Conservation (phyloP, 345 rosid species). For the Reutealis trisperma region DNA sequence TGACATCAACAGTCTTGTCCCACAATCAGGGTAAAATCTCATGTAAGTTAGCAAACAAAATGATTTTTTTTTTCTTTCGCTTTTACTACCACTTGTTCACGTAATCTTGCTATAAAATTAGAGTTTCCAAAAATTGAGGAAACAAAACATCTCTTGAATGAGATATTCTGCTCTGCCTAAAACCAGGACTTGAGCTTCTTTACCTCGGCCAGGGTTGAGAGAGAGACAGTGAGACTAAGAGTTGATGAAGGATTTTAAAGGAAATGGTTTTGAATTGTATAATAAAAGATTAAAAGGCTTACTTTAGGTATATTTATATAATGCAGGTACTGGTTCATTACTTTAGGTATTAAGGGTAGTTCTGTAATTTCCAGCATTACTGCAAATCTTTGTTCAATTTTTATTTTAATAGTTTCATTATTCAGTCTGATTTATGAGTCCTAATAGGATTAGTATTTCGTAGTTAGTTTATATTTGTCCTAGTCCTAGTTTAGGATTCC, state of each 20-base stretch:
- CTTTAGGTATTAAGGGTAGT: too few species aligned
- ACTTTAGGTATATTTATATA: too few species aligned
- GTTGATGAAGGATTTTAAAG: background rate
- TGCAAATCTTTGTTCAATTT: too few species aligned
- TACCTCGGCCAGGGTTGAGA: background rate
- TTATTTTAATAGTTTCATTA: too few species aligned
- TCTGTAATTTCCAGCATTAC: too few species aligned
- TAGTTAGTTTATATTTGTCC: too few species aligned
- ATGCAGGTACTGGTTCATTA: too few species aligned
- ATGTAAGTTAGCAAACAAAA: background rate
- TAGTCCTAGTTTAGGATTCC: too few species aligned
- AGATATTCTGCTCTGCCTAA: background rate
- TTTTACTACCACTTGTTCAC: background rate
- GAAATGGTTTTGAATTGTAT: background rate
- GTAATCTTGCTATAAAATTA: background rate
- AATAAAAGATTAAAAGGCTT: slow-evolving; percentile 9
- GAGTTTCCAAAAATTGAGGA: background rate
- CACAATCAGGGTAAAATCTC: background rate
- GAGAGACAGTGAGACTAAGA: background rate
- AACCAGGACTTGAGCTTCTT: background rate
- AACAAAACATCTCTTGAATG: background rate
- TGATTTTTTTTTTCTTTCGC: too few species aligned
- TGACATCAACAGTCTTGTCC: background rate
- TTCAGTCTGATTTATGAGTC: too few species aligned
- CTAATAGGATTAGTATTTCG: too few species aligned